Base-by-base conservation (phyloP, 805 yeast species). In the Candida tibetensis region DNA sequence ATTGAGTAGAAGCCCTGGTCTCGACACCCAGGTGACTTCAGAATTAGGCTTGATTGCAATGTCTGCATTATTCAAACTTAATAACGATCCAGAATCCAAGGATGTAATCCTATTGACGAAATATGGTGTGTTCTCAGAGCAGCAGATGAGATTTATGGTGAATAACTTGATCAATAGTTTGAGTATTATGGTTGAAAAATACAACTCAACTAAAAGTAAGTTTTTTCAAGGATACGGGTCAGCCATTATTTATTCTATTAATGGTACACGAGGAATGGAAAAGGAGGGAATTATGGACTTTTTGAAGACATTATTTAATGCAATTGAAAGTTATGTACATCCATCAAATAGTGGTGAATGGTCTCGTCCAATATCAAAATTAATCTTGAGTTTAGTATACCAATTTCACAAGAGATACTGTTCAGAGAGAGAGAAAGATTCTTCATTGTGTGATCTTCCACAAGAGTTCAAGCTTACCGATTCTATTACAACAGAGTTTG, bases 321-420 rank as follows among this genome's bases (percentile, higher is more conserved):
- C 95, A 0, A 66, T 89, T 4, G 82, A 77, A 44, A 85, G 96
- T 14, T 86, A 82, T 60, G 81, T 81, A 3, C 97, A 93, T 58
- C 99, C 99, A 5, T 89, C 98, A 0, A 90, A 90, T 57, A 60
- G 71, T n/a, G 98, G 96, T 0, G 72, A 74, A n/a, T 90, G 98
- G 97, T 76, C 95, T 0, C 60, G 73, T 18, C 66, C 81, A 4
- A 75, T 91, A 21, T 72, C 95, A 1, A 77, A 77, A 40, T 72
- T 85, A 18, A 65, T 85, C n/a, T 72, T 74, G 43, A 74, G 79
- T 30, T 62, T 87, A 36, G 74, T 81, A 0, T 67, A 72, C 34
- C 75, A 75, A 45, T 80, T 78, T 41, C 87, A 81, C 51, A 73
- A 75, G 37, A 69, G 95, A 50, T 64, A 55, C 27, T 62, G 71